Percentiles rank a stretch among this genome's conserved stretches.
phyloP scores from a whole-genome alignment of 2,329 filamentous ascomycete genomes.

The Aphanoascus verrucosus region DNA sequence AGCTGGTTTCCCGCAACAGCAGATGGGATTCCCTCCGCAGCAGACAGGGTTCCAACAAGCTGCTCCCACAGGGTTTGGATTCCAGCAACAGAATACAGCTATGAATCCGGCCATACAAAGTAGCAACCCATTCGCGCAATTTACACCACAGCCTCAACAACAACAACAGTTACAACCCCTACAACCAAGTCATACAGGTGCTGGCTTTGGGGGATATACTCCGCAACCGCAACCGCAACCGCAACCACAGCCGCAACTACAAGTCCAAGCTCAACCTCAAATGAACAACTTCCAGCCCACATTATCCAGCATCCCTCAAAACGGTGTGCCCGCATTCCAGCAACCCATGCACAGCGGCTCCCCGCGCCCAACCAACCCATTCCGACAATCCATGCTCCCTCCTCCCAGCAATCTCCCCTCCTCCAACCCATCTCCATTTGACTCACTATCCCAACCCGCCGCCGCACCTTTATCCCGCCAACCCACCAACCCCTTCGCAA shows the following conservation, averaged over 20 bases:
- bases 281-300: conserved; percentile 33
- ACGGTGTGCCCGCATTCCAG: conserved; percentile 39
- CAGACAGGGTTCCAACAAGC: conserved; percentile 21
- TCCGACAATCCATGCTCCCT: conserved; percentile 76
- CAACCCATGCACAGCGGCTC: conserved; percentile 30
- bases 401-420: conserved; percentile 40
- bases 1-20: conserved; percentile 28
- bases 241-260: conserved; percentile 34
- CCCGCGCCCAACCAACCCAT: conserved; percentile 70
- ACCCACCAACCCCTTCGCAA: conserved; percentile 81
- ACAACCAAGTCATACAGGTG: conserved; percentile 56
- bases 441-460: conserved; percentile 33
- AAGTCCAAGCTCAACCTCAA: conserved; percentile 25
- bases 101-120: conserved; percentile 21
- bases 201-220: conserved; percentile 74
- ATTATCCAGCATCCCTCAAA: conserved; percentile 40
- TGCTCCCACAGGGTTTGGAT: conserved; percentile 13
- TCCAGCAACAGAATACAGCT: conserved; percentile 21
- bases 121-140: conserved; percentile 28
- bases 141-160: conserved; percentile 4
- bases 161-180: conserved; percentile 36
- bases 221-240: conserved; percentile 50
- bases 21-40: conserved; percentile 14
- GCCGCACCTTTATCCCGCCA: conserved; percentile 46
- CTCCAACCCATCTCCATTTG: conserved; percentile 26